Percentiles rank a stretch among this genome's conserved stretches.
Evolutionary conservation across 257 asterid species (phyloP).

Genomic region (Mitragyna speciosa): DNA sequence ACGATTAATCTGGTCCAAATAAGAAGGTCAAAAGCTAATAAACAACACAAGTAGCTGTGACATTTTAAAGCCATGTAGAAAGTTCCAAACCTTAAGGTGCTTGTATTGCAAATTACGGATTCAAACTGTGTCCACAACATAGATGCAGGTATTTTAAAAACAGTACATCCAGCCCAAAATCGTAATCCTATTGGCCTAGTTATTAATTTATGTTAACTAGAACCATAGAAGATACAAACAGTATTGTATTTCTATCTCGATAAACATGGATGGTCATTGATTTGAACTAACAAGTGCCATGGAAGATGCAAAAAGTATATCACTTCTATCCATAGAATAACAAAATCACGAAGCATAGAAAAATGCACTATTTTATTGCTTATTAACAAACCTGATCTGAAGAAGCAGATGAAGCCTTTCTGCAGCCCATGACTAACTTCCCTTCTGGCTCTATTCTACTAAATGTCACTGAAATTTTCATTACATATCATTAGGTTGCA

Average conservation of each 20-base stretch:
- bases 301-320: neutral
- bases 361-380: neutral
- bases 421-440: conserved; percentile 89
- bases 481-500: neutral
- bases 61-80: neutral
- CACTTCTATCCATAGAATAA: neutral
- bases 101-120: neutral
- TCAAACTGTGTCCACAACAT: neutral
- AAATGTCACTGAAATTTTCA: conserved; percentile 71
- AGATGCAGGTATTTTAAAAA: neutral
- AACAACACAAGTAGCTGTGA: neutral
- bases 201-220: neutral
- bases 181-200: neutral
- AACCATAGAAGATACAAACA: neutral
- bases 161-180: neutral
- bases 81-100: conserved; percentile 2
- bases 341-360: neutral
- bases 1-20: neutral
- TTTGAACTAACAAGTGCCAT: neutral
- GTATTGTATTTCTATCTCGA: neutral
- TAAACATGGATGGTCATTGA: neutral
- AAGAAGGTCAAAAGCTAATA: neutral
- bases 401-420: conserved; percentile 58
- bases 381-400: conserved; percentile 66
- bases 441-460: conserved; percentile 95